Conservation (phyloP, 2,329 filamentous ascomycete genomes). For the Monilinia fructigena region DNA sequence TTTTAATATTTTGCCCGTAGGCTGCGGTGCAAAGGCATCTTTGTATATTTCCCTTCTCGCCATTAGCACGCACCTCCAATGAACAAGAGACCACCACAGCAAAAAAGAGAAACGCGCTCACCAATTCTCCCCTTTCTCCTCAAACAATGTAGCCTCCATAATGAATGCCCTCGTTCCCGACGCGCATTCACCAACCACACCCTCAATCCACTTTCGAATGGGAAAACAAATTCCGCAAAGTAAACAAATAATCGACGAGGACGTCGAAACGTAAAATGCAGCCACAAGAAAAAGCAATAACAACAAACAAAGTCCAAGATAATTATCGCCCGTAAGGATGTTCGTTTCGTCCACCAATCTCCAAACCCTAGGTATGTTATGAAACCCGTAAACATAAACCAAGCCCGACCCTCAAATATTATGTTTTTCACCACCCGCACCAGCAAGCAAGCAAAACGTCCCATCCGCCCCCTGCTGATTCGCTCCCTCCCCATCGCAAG, state of each 20-base stretch:
- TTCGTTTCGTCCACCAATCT: neutral
- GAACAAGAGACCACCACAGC: neutral
- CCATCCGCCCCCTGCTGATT: conserved; percentile 3
- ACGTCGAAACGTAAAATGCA: no score
- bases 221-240: neutral
- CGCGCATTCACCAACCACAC: neutral
- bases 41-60: conserved; percentile 35
- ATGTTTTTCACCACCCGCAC: no score
- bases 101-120: conserved; percentile 27
- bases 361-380: conserved; percentile 1
- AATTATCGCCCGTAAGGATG: conserved; percentile 12
- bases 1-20: conserved; percentile 26
- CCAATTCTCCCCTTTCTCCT: conserved; percentile 18
- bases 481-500: neutral
- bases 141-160: conserved; percentile 16
- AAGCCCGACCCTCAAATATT: neutral
- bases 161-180: neutral
- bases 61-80: neutral
- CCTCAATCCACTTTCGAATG: neutral
- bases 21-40: conserved; percentile 36
- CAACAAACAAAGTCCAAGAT: neutral
- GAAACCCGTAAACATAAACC: neutral
- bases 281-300: neutral
- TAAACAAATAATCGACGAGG: neutral
- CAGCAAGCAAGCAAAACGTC: neutral